phyloP scores from a whole-genome alignment of 139 green algal genomes.

The Trebouxia sp. region DNA sequence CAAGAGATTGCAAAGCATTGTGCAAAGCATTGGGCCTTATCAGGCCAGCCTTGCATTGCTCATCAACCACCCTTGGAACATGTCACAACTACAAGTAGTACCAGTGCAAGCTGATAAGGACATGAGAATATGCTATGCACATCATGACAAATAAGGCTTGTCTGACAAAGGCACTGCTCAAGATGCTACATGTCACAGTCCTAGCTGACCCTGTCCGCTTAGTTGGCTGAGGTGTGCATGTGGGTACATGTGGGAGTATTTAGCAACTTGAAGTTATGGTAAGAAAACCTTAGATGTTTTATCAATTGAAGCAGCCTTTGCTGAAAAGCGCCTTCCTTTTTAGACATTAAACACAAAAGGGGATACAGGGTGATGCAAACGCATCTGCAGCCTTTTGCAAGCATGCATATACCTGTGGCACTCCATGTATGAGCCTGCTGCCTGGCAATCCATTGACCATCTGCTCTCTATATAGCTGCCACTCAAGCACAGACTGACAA shows the following conservation, averaged over 20 bases:
- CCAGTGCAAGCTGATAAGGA: background rate
- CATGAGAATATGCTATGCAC: background rate
- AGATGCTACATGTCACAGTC: too few species aligned
- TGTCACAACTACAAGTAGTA: too few species aligned
- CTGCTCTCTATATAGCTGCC: background rate
- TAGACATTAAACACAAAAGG: background rate
- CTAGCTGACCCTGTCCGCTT: too few species aligned
- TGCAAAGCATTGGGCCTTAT: too few species aligned
- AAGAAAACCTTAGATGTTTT: background rate
- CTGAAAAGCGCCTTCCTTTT: background rate
- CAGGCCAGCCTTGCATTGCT: background rate
- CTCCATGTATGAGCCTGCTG: background rate
- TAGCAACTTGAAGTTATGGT: too few species aligned
- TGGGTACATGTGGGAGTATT: too few species aligned
- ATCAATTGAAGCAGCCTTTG: too few species aligned
- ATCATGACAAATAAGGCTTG: too few species aligned
- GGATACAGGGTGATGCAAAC: background rate
- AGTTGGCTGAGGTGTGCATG: too few species aligned
- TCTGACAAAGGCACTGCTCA: too few species aligned
- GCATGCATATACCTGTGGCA: background rate
- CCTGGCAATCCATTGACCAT: background rate
- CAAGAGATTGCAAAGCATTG: too few species aligned
- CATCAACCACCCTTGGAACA: background rate
- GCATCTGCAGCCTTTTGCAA: background rate
- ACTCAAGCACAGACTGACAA: background rate